Percentiles rank a stretch among this genome's conserved stretches.
phyloP scores from a whole-genome alignment of 371 early-diverging fungal species.

The Mycotypha africana region DNA sequence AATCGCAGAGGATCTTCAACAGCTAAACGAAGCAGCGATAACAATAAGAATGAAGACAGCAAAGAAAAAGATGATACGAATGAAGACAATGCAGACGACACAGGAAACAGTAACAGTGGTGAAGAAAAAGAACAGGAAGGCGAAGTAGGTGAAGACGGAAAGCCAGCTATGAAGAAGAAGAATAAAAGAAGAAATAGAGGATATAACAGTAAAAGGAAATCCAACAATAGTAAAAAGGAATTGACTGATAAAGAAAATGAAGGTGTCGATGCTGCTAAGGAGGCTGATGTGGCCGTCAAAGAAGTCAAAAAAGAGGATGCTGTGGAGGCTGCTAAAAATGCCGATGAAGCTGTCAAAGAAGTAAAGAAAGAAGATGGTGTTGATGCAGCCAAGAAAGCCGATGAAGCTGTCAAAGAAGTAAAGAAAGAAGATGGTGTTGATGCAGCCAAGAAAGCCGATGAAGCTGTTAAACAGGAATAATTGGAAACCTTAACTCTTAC shows the following conservation, averaged over 20 bases:
- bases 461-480: too few species aligned
- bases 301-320: constrained; percentile 15
- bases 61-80: neutral
- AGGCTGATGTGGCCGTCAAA: constrained; percentile 8
- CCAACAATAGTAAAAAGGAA: constrained; percentile 6
- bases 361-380: constrained; percentile 7
- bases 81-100: too few species aligned
- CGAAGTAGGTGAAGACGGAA: neutral
- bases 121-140: constrained; percentile 1
- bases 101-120: too few species aligned
- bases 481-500: too few species aligned
- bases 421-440: constrained; percentile 14
- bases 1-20: neutral
- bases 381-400: neutral
- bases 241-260: constrained; percentile 10
- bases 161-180: neutral
- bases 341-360: constrained; percentile 4
- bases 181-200: constrained; percentile 1
- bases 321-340: constrained; percentile 7
- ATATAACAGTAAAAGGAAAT: constrained; percentile 1
- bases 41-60: neutral
- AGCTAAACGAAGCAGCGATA: neutral
- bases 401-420: constrained; percentile 8
- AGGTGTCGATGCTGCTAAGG: constrained; percentile 3
- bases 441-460: constrained; percentile 5